Base-by-base conservation (phyloP, 108 stramenopile genomes). In the Craspedostauros australis region DNA sequence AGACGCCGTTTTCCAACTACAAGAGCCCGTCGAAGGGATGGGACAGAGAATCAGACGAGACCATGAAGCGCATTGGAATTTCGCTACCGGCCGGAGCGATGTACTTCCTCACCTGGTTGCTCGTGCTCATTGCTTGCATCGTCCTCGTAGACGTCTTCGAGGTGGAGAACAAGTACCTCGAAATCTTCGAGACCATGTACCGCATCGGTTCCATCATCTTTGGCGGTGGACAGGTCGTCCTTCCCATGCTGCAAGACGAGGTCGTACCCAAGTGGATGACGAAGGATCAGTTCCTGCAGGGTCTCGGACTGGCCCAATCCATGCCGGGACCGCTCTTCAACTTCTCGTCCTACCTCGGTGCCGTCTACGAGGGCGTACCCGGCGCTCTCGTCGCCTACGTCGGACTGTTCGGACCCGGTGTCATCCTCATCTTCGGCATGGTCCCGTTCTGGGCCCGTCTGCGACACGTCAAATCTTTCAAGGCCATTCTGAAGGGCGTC, bases 151-250 rank as follows among this genome's bases (percentile, higher is more conserved):
- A 79, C 24, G 62, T 66, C 2, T 67, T 22, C 22, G 50, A 55
- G 16, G 39, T 66, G 0, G 61, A 72, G 2, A 85, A 86, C 32
- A 70, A 62, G 16, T 92, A 86, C 50, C 54, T 89, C 33, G 79
- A 89, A 36, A 87, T 96, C 20, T 96, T 96, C 46, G 87, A 91
- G 54, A 36, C 78, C 22, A 85, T 93, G 73, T 96, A 77, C 57
- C 83, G 93, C 21, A 81, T 93, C 27, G 95, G 95, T 21, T 70
- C 65, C 16, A 76, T 94, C 49, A 91, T 96, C 45, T 96, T 92
- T 76, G 95, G 95, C 15, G 93, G 95, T 15, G 95, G 95, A 27
- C 86, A 88, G 62, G 92, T 93, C 5, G 88, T 96, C 28, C 60
- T 96, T 32, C 95, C 95, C 37, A 91, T 96, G 89, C 70, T 96